These are phyloP conservation scores for Colletotrichum nymphaeae DNA, from an alignment of 2,329 filamentous ascomycete genomes.

Conservation along the genomic window DNA sequence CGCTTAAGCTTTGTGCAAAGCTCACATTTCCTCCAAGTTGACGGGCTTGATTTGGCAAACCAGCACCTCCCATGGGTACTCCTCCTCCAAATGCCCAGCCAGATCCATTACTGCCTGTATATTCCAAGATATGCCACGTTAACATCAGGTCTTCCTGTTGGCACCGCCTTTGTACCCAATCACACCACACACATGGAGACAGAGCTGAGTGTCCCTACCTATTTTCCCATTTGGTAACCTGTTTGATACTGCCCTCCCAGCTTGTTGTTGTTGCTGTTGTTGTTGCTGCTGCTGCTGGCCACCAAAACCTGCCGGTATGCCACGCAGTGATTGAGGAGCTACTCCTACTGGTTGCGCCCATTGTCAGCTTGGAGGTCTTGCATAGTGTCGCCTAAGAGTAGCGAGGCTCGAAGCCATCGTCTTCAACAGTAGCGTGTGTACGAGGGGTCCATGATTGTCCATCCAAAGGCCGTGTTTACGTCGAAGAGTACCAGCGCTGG, in stretches of 20 bases:
- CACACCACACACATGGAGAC: neutral
- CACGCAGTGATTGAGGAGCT: constrained; percentile 71
- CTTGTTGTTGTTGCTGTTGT: constrained; percentile 51
- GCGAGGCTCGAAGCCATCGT: neutral
- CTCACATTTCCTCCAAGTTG: constrained; percentile 70
- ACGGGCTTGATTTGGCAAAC: constrained; percentile 63
- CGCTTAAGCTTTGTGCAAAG: constrained; percentile 74
- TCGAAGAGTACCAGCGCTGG: neutral
- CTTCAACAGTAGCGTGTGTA: neutral
- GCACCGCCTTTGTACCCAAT: constrained; percentile 16
- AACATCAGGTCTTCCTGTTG: constrained; percentile 33
- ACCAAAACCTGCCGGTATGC: constrained; percentile 70
- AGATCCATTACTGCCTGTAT: constrained; percentile 60
- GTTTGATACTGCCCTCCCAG: constrained; percentile 65
- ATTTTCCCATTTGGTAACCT: constrained; percentile 75
- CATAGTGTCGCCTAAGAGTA: neutral
- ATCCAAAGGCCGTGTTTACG: neutral
- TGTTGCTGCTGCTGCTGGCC: constrained; percentile 61
- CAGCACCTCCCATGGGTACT: constrained; percentile 69
- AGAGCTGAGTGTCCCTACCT: constrained; percentile 55
- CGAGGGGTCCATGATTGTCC: neutral
- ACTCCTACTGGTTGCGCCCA: constrained; percentile 55
- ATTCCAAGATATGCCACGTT: constrained; percentile 38
- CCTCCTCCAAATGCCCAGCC: constrained; percentile 73
- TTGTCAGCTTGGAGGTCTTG: constrained; percentile 45